Percentiles rank a stretch among this genome's conserved stretches.
Conservation (phyloP, 148 eudicot species). For the Simmondsia chinensis region DNA sequence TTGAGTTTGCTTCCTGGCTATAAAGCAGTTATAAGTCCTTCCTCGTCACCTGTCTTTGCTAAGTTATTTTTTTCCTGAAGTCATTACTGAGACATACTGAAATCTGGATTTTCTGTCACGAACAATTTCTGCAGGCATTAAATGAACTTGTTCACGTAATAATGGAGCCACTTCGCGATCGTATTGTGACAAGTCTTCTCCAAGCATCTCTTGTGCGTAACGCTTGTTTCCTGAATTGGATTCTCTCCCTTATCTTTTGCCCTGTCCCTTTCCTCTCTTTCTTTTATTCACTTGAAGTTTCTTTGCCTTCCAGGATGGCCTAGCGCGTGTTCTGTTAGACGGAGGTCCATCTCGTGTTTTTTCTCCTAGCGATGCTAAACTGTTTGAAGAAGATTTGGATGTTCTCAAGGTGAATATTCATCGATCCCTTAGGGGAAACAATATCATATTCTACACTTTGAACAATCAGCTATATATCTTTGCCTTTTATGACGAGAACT, state of each 20-base stretch:
- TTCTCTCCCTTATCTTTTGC: not conserved
- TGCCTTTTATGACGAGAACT: not conserved
- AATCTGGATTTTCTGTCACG: not conserved
- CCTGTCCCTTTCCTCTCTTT: not conserved
- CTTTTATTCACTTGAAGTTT: conserved; percentile 1
- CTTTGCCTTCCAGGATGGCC: conserved; percentile 64
- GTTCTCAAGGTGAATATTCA: conserved; percentile 60
- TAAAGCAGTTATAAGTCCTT: no score
- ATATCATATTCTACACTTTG: no score
- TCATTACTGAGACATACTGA: not conserved
- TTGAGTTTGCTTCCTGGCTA: no score
- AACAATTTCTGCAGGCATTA: conserved; percentile 47
- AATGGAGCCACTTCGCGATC: conserved; percentile 86
- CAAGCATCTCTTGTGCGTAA: conserved; percentile 89
- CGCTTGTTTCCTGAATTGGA: no score
- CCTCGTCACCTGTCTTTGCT: no score
- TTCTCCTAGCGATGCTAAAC: conserved; percentile 59
- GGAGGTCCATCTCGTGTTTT: conserved; percentile 95
- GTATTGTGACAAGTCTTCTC: conserved; percentile 91
- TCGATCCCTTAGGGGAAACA: not conserved
- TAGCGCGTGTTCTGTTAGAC: conserved; percentile 78
- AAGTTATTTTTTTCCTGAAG: no score
- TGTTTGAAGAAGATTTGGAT: conserved; percentile 90
- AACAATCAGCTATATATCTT: no score
- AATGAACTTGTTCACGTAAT: conserved; percentile 80